Evolutionary conservation across 2,329 filamentous ascomycete genomes (phyloP), one percentile per base, ranked within the genome.

Genomic region (Trichophyton simii): DNA sequence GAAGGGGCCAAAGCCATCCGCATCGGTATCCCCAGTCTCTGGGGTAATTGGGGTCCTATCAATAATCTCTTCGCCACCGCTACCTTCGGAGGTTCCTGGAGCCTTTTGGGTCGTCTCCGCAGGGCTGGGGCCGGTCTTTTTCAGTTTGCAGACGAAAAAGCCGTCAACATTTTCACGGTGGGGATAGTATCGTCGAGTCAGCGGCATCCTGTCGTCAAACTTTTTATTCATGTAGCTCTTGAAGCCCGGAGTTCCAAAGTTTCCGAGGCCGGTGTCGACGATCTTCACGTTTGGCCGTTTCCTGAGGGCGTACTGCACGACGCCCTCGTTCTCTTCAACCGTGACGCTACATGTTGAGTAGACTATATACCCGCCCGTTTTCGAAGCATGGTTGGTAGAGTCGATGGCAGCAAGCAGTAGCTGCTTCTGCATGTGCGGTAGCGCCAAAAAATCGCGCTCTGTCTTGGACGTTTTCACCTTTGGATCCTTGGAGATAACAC

Each of bases 381-480:
- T 95, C 74, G 87, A 91, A 58, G 85, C 79, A 72, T 96, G 91
- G 73, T 96, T 91, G 15, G 95, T 89, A 0, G 89, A 95, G 77
- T 99, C 94, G 65, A 99, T 96, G 57, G 94, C 94, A 6, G 91
- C 85, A 31, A 99, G 83, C 11, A 99, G 79, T 61, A 99, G 82
- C 76, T 97, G 91, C 75, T 96, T 96, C 76, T 99, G 94, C 63
- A 90, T 83, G 75, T 99, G 94, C 0, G 94, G 91, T 59, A 99
- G 83, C 70, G 87, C 85, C 74, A 96, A 83, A 79, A 99, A 99
- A 75, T 99, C 94, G 66, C 87, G 87, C 72, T 95, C 90, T 9
- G 89, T 95, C 81, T 97, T 97, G 80, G 96, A 97, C 25, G 92
- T 97, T 82, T 99, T 99, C 68, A 99, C 91, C 66, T 87, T 90